phyloP scores from a whole-genome alignment of 345 rosid genomes.

The Lepidium sativum region DNA sequence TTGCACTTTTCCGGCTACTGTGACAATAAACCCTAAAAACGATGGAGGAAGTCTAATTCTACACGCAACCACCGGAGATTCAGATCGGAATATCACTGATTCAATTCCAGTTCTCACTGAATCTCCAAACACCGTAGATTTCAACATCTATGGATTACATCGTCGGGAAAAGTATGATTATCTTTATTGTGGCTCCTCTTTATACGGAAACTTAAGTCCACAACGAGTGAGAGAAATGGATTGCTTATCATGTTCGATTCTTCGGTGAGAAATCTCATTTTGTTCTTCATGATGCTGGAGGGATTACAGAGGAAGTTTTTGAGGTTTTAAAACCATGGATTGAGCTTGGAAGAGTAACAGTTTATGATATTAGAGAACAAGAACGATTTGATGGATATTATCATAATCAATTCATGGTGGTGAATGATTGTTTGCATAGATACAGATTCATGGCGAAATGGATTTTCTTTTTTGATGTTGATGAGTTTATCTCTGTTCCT shows the following conservation, averaged over 20 bases:
- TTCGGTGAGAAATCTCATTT: slow-evolving; percentile 76
- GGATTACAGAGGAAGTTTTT: slow-evolving; percentile 59
- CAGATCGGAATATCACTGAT: slow-evolving; percentile 49
- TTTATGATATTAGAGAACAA: slow-evolving; percentile 69
- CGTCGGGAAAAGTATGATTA: slow-evolving; percentile 54
- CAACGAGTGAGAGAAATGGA: slow-evolving; percentile 84
- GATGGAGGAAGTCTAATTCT: slow-evolving; percentile 63
- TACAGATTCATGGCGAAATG: slow-evolving; percentile 65
- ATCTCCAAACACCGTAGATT: slow-evolving; percentile 32
- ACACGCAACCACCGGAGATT: slow-evolving; percentile 57
- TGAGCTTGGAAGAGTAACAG: slow-evolving; percentile 70
- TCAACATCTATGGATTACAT: slow-evolving; percentile 26
- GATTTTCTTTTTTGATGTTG: slow-evolving; percentile 90
- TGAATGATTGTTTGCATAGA: slow-evolving; percentile 83
- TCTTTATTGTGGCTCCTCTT: slow-evolving; percentile 76
- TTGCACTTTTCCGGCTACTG: slow-evolving; percentile 54
- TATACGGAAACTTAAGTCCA: slow-evolving; percentile 70
- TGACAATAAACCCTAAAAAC: slow-evolving; percentile 40
- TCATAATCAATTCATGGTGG: slow-evolving; percentile 89
- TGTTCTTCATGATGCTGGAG: slow-evolving; percentile 85
- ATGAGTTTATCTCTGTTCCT: slow-evolving; percentile 63
- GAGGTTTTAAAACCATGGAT: slow-evolving; percentile 89
- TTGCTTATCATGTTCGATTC: slow-evolving; percentile 70
- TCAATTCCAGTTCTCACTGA: slow-evolving; percentile 47
- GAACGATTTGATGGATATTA: slow-evolving; percentile 90